Evolutionary conservation across 1,284 basidiomycete species (phyloP), one percentile per base, ranked within the genome.

Genomic region (Cystobasidium pallidum): DNA sequence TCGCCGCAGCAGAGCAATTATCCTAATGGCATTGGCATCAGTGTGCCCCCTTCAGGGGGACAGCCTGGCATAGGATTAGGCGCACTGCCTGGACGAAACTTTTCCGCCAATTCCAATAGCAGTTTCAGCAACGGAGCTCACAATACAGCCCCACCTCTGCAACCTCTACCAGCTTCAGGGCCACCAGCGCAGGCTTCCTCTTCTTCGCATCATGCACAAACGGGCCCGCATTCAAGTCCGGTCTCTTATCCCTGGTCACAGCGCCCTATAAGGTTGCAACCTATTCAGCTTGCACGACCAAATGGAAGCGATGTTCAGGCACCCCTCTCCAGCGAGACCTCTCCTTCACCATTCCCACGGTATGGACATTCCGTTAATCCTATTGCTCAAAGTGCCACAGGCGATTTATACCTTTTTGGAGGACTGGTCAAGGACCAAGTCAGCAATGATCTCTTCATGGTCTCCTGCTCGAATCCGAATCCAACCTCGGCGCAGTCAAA

Each of bases 361-460:
- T 99, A 99, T 80, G 96, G 96, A 13, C 92, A 97, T 79, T 91
- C 94, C 2, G 87, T 97, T n/a, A 95, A 96, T 26, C 87, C 91
- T 15, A 88, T 87, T 55, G 88, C 91, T 1, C 72, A 75, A 13
- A 57, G 64, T 28, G 80, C 87, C 21, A 87, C 85, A 7, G 95
- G 95, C 28, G 94, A 99, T 79, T 87, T 99, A 76, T 94, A 94
- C 82, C 86, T 99, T 72, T 99, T 99, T 79, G 96, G 96, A 77
- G 96, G 96, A 75, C 88, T 99, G 65, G 94, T 99, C 19, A 87
- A 90, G 51, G 95, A 99, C 80, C 84, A 87, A 39, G 90, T 94
- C 61, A 87, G 90, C 76, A 98, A 98, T 82, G 96, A 99, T 82
- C 85, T 99, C 59, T 99, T 96, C 82, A 84, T 92, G 52, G 88